Evolutionary conservation across 495 filamentous ascomycete species (phyloP).

Genomic region (Podospora anserina): DNA sequence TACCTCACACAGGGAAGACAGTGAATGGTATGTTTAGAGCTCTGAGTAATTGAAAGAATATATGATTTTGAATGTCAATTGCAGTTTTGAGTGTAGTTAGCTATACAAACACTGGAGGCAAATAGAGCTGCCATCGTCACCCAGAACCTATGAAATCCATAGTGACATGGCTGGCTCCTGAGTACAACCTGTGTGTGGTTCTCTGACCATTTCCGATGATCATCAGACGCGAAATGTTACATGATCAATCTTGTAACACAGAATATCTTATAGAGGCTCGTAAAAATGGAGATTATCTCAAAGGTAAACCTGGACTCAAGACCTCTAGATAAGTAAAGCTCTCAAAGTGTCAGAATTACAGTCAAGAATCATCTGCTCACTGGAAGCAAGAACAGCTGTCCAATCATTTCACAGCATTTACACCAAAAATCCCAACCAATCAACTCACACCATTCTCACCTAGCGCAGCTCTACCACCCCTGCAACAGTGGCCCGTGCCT

Average conservation of each 20-base stretch:
- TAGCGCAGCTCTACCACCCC: background rate
- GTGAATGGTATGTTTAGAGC: background rate
- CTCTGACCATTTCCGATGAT: no score
- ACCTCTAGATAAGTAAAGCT: background rate
- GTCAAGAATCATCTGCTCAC: background rate
- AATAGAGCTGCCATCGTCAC: no score
- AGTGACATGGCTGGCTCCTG: no score
- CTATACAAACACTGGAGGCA: no score
- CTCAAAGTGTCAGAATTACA: background rate
- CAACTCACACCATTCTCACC: background rate
- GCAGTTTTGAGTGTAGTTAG: no score
- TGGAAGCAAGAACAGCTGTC: background rate
- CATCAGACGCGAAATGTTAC: no score
- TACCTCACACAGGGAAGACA: background rate
- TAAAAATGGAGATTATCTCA: no score
- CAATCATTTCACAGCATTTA: conserved; percentile 8
- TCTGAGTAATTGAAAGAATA: background rate
- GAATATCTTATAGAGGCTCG: no score
- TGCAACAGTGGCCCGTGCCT: background rate
- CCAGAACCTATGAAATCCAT: no score
- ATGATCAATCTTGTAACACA: no score
- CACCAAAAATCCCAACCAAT: conserved; percentile 1
- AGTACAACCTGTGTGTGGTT: no score
- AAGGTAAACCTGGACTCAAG: no score
- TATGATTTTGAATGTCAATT: background rate